phyloP scores from a whole-genome alignment of 768 basidiomycete species.

The Erythrobasidium yunnanense region DNA sequence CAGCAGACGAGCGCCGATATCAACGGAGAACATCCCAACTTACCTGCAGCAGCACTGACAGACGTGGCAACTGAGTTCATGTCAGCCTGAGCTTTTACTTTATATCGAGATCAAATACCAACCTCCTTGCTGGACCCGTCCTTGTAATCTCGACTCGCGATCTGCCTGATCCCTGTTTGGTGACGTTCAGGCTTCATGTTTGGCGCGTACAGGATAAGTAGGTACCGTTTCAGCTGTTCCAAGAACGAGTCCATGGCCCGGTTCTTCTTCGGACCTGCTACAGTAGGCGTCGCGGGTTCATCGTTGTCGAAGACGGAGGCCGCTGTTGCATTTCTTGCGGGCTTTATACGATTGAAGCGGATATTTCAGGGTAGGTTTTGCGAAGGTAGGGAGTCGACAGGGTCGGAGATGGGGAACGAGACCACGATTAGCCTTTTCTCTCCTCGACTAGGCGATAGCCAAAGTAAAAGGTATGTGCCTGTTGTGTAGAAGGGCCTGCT shows the following conservation, averaged over 20 bases:
- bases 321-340: background rate
- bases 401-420: too few relatives aligned
- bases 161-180: constrained; percentile 74
- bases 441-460: too few relatives aligned
- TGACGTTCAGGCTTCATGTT: background rate
- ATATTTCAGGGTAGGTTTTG: too few relatives aligned
- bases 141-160: constrained; percentile 68
- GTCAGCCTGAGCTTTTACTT: background rate
- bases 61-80: constrained; percentile 48
- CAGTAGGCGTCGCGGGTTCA: background rate
- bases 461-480: too few relatives aligned
- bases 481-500: too few relatives aligned
- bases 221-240: constrained; percentile 84
- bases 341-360: too few relatives aligned
- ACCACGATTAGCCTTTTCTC: too few relatives aligned
- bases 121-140: constrained; percentile 43
- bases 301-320: background rate
- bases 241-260: constrained; percentile 92
- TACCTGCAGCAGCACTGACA: constrained; percentile 80
- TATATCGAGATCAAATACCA: background rate
- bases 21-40: constrained; percentile 31
- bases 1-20: too few relatives aligned
- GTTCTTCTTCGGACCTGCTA: constrained; percentile 56
- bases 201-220: background rate
- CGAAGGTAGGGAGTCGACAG: too few relatives aligned